Evolutionary conservation across 768 basidiomycete genomes (phyloP), one percentile per base, ranked within the genome.

Genomic region (Dioszegia crocea): DNA sequence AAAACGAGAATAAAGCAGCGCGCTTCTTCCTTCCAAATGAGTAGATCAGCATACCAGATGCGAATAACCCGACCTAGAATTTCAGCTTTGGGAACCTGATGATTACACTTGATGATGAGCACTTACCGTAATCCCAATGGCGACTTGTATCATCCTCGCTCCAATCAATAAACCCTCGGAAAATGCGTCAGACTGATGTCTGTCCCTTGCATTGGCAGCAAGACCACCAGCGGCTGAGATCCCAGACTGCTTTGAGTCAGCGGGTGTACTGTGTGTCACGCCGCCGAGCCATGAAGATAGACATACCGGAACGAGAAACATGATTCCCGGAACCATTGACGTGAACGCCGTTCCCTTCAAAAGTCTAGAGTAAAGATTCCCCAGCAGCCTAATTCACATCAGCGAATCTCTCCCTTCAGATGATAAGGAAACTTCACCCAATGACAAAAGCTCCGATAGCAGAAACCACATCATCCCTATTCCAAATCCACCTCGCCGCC

Each of bases 171-270:
- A 85, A 19, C 88, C 88, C 63, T 86, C 86, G 2, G 87, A 87
- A 49, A 76, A 76, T n/a, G 73, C 63, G 39, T 74, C 73, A 24
- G 59, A 64, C 26, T 33, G 54, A 26, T 71, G 68, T 40, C 60
- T 31, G 11, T 66, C 60, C 9, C 58, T 60, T n/a, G 67, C 64
- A 19, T 69, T 73, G 68, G 72, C 70, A 4, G 87, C 85, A 64
- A 91, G 85, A 36, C 88, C 89, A 49, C 89, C 89, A 1, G 88
- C 88, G 75, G 89, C 88, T 9, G 90, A 88, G 46, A 91, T 82
- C 41, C 89, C 89, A 57, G 68, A 70, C 68, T 70, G 46, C 3
- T 6, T 17, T 1, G n/a, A n/a, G n/a, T n/a, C n/a, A n/a, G n/a
- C n/a, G n/a, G n/a, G n/a, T n/a, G n/a, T n/a, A n/a, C n/a, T n/a